phyloP scores from a whole-genome alignment of 1,284 basidiomycete species.

The Testicularia cyperi region DNA sequence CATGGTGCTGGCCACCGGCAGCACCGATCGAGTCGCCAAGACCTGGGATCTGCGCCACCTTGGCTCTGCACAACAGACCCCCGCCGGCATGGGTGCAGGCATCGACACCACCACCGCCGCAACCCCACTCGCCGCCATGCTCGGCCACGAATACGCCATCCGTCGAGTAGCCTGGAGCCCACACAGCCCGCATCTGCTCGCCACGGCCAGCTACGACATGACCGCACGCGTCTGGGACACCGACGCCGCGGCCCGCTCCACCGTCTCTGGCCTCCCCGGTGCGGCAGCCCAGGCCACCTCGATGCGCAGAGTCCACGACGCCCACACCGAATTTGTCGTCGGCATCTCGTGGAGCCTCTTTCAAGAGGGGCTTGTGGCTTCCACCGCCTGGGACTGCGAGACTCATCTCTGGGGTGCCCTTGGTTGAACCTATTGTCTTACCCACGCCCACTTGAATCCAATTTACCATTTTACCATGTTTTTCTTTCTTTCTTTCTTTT shows the following conservation, averaged over 20 bases:
- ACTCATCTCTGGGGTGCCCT: conserved; percentile 70
- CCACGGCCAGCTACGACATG: conserved; percentile 93
- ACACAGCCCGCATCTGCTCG: conserved; percentile 73
- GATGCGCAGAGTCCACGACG: conserved; percentile 70
- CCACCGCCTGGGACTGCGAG: conserved; percentile 85
- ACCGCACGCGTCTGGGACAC: conserved; percentile 76
- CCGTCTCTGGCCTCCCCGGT: conserved; percentile 62
- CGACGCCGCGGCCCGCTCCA: conserved; percentile 27
- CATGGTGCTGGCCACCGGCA: conserved; percentile 74
- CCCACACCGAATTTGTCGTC: conserved; percentile 92
- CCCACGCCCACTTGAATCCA: too few species aligned
- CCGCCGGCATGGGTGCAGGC: background rate
- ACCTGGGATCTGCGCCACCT: conserved; percentile 76
- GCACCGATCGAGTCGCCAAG: conserved; percentile 76
- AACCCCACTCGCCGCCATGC: conserved; percentile 34
- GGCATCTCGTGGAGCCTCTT: conserved; percentile 81
- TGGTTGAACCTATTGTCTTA: too few species aligned
- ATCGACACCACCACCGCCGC: conserved; percentile 12
- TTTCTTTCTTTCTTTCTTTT: too few species aligned
- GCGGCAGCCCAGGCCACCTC: conserved; percentile 44
- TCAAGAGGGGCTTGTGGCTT: conserved; percentile 79
- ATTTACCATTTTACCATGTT: too few species aligned
- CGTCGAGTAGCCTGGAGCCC: conserved; percentile 64
- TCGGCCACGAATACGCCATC: conserved; percentile 64
- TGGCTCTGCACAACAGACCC: conserved; percentile 1